A percentile compares a stretch with the other conserved stretches of the same genome.
These are phyloP conservation scores for Diplotaxis tenuifolia DNA, from an alignment of 345 rosid species.

Conservation along the genomic window DNA sequence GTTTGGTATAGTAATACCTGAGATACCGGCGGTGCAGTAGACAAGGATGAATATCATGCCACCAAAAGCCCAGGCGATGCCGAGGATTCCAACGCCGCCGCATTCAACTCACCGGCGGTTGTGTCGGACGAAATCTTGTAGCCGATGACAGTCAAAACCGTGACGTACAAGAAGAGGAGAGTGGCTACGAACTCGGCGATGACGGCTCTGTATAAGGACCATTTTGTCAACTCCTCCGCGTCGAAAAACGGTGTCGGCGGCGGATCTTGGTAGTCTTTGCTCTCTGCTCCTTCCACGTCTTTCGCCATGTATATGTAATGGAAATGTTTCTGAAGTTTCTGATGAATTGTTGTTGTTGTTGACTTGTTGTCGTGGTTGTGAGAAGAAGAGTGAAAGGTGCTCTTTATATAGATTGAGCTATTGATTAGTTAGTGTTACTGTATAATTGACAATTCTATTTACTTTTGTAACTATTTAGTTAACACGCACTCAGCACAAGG, in stretches of 20 bases:
- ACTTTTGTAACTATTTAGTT: not conserved
- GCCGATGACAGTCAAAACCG: conserved; percentile 79
- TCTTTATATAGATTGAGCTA: conserved; percentile 22
- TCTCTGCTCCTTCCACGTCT: conserved; percentile 50
- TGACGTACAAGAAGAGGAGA: conserved; percentile 77
- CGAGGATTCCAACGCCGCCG: conserved; percentile 80
- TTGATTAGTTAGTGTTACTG: not conserved
- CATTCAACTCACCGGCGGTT: conserved; percentile 32
- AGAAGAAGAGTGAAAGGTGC: not conserved
- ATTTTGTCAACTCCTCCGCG: conserved; percentile 50
- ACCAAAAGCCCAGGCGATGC: conserved; percentile 94
- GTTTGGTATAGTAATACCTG: conserved; percentile 41
- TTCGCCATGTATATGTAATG: conserved; percentile 40
- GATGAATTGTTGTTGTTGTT: not conserved
- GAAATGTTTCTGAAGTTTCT: not conserved
- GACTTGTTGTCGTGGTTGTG: conserved; percentile 16
- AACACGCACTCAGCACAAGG: not conserved
- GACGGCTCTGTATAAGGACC: conserved; percentile 84
- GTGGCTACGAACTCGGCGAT: conserved; percentile 92
- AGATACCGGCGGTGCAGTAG: conserved; percentile 93
- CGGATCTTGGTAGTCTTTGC: conserved; percentile 86
- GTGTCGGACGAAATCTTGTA: conserved; percentile 51
- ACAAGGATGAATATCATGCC: conserved; percentile 94
- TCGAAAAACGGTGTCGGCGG: conserved; percentile 77
- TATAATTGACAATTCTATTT: not conserved